Evolutionary conservation across 148 eudicot genomes (phyloP).

Genomic region (Bassia scoparia): DNA sequence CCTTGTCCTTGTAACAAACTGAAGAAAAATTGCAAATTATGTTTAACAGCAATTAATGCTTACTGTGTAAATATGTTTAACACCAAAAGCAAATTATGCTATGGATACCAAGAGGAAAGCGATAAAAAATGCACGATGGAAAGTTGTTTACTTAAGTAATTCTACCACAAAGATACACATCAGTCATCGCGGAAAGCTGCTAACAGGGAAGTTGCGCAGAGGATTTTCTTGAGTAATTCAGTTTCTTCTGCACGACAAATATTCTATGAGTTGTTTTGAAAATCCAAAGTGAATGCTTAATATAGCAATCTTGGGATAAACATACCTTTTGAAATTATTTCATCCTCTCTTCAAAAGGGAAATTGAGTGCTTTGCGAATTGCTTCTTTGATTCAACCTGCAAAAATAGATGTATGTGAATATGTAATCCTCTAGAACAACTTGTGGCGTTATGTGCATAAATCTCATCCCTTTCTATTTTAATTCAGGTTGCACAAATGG

Average conservation of each 20-base stretch:
- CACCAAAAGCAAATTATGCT: not conserved
- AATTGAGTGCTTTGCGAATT: slow-evolving; percentile 38
- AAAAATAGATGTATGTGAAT: slow-evolving; percentile 5
- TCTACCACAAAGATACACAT: too few relatives aligned
- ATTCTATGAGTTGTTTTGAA: not conserved
- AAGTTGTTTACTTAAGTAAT: too few relatives aligned
- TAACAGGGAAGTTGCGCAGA: slow-evolving; percentile 66
- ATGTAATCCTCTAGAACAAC: too few relatives aligned
- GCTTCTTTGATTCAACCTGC: slow-evolving; percentile 37
- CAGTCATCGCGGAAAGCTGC: slow-evolving; percentile 61
- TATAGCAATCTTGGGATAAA: not conserved
- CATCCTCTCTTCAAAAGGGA: slow-evolving; percentile 58
- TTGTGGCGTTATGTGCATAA: too few relatives aligned
- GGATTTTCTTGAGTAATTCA: slow-evolving; percentile 79
- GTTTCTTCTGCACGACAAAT: slow-evolving; percentile 59
- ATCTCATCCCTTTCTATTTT: too few relatives aligned
- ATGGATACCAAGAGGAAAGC: not conserved
- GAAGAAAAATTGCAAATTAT: not conserved
- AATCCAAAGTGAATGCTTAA: not conserved
- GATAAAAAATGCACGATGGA: too few relatives aligned
- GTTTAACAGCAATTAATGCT: too few relatives aligned
- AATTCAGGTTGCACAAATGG: too few relatives aligned
- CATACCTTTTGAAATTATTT: slow-evolving; percentile 61
- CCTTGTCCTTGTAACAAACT: not conserved
- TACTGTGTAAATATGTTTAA: not conserved